Percentiles rank a stretch among this genome's conserved stretches.
phyloP scores from a whole-genome alignment of 2,329 filamentous ascomycete species.

The Penicillium thymicola region DNA sequence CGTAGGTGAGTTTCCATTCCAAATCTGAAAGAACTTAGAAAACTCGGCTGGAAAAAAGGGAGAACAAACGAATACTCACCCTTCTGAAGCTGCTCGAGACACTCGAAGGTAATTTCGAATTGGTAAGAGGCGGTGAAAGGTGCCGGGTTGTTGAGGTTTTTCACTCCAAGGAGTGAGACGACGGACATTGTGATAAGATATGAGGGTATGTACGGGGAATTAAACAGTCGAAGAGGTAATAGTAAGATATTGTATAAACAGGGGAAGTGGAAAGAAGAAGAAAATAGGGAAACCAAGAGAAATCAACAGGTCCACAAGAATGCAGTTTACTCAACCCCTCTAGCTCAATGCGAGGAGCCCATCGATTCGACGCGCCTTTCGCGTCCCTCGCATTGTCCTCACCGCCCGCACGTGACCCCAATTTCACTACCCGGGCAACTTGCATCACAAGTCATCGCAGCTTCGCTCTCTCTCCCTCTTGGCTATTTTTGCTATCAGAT shows the following conservation, averaged over 20 bases:
- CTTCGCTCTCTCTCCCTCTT: not conserved
- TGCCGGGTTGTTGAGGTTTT: conserved; percentile 95
- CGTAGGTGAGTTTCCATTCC: conserved; percentile 99
- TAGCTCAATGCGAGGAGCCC: conserved; percentile 20
- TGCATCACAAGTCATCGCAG: conserved; percentile 3
- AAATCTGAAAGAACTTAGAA: conserved; percentile 61
- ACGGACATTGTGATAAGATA: conserved; percentile 71
- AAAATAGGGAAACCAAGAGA: conserved; percentile 17
- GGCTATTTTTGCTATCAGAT: not conserved
- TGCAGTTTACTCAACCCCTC: conserved; percentile 18
- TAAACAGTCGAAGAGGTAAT: conserved; percentile 10
- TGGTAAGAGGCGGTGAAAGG: conserved; percentile 89
- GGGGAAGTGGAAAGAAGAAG: conserved; percentile 1
- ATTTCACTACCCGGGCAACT: conserved; percentile 10
- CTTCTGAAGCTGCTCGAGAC: conserved; percentile 89
- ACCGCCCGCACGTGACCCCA: conserved; percentile 35
- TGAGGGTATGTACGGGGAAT: conserved; percentile 16
- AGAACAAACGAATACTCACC: conserved; percentile 50
- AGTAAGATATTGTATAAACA: conserved; percentile 9
- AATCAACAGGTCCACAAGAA: conserved; percentile 26
- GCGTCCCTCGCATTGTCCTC: conserved; percentile 29
- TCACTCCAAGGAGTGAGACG: conserved; percentile 90
- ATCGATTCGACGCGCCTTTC: conserved; percentile 25
- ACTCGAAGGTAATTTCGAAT: conserved; percentile 99
- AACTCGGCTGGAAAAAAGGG: not conserved